Evolutionary conservation across 2,329 filamentous ascomycete genomes (phyloP).

Genomic region (Pyricularia sp.): DNA sequence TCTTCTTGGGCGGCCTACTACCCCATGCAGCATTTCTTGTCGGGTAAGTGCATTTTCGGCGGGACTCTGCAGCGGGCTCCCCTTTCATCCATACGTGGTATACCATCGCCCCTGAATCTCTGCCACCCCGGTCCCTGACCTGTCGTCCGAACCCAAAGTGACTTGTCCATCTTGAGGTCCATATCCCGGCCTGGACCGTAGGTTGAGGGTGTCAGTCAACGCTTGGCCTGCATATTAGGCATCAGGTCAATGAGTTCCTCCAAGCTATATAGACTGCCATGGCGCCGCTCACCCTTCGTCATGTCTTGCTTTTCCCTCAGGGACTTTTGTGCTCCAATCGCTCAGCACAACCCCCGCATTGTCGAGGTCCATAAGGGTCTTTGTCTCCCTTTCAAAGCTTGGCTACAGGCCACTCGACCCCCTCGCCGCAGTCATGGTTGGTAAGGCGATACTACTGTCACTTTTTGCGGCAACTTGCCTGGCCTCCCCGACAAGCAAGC

Average conservation of each 20-base stretch:
- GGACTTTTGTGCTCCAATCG: background rate
- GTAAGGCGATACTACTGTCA: constrained; percentile 19
- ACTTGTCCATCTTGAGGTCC: background rate
- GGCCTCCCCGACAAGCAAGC: constrained; percentile 13
- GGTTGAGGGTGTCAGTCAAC: background rate
- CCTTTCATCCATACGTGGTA: background rate
- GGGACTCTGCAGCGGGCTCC: background rate
- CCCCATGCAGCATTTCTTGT: background rate
- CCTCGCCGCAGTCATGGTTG: constrained; percentile 18
- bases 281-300: background rate
- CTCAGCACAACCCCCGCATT: background rate
- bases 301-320: background rate
- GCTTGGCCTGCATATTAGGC: background rate
- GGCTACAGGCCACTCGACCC: background rate
- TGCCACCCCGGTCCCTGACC: background rate
- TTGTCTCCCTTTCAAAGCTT: background rate
- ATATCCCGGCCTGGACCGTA: background rate
- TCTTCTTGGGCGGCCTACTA: background rate
- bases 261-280: background rate
- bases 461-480: constrained; percentile 21
- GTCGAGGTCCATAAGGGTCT: background rate
- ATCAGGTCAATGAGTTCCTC: background rate
- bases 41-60: background rate
- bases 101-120: background rate
- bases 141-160: background rate